A percentile compares a stretch with the other conserved stretches of the same genome.
These are phyloP conservation scores for Globisporangium splendens DNA, from an alignment of 352 stramenopile genomes.

Conservation along the genomic window DNA sequence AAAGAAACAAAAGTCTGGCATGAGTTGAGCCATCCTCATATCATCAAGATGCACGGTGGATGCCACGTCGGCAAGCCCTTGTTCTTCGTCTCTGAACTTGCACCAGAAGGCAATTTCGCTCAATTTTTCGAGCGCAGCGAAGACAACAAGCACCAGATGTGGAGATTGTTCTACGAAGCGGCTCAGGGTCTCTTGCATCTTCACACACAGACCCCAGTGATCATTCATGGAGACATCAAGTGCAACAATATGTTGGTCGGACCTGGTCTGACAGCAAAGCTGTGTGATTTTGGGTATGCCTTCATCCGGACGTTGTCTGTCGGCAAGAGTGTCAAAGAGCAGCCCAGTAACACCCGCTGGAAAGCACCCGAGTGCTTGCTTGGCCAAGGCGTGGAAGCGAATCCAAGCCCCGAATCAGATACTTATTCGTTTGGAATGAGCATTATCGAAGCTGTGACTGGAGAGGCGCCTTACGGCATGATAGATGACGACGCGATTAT, in stretches of 20 bases:
- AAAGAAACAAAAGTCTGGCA: conserved; percentile 37
- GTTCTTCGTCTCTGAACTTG: conserved; percentile 15
- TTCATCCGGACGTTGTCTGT: conserved; percentile 18
- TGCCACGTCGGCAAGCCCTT: conserved; percentile 31
- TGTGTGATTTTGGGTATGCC: conserved; percentile 39
- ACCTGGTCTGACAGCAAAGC: conserved; percentile 22
- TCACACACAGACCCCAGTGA: conserved; percentile 42
- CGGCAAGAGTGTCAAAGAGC: conserved; percentile 19
- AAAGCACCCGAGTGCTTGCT: too few relatives aligned
- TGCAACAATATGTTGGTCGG: too few relatives aligned
- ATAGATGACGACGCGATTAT: conserved; percentile 14
- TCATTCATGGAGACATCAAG: conserved; percentile 86
- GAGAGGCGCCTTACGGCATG: conserved; percentile 13
- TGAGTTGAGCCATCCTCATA: conserved; percentile 28
- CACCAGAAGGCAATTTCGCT: not conserved
- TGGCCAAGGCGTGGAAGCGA: too few relatives aligned
- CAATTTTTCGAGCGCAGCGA: not conserved
- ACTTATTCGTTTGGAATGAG: too few relatives aligned
- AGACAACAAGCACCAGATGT: conserved; percentile 12
- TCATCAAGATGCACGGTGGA: conserved; percentile 34
- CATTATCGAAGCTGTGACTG: conserved; percentile 18
- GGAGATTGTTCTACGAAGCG: conserved; percentile 34
- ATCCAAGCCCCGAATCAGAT: too few relatives aligned
- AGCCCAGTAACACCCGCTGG: conserved; percentile 26
- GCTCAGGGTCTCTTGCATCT: conserved; percentile 67